Evolutionary conservation across 352 stramenopile species (phyloP).

Genomic region (Globisporangium acanthophoron): DNA sequence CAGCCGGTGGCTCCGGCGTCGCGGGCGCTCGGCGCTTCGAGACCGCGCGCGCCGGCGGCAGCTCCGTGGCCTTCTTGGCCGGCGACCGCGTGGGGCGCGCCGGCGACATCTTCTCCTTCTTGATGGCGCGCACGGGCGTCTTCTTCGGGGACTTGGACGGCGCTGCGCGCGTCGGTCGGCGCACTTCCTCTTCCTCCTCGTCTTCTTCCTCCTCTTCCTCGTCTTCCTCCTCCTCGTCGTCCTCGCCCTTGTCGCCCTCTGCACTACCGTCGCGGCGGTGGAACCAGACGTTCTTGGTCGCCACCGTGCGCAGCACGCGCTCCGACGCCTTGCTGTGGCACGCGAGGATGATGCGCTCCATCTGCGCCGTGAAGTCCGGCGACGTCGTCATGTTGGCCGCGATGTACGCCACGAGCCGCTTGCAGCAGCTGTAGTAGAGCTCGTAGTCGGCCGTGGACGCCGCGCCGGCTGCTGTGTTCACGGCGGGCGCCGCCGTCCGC

Average conservation of each 20-base stretch:
- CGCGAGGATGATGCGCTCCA: constrained; percentile 67
- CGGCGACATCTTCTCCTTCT: constrained; percentile 3
- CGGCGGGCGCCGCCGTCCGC: constrained; percentile 6
- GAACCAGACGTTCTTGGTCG: constrained; percentile 68
- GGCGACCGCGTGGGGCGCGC: constrained; percentile 2
- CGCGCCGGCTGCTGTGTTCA: constrained; percentile 8
- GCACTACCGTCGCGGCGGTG: constrained; percentile 13
- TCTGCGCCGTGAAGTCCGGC: constrained; percentile 45
- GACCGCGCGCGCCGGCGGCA: neutral
- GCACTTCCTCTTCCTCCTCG: constrained; percentile 4
- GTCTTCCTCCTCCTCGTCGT: neutral
- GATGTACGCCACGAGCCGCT: constrained; percentile 59
- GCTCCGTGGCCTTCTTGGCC: constrained; percentile 1
- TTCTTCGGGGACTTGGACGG: constrained; percentile 5
- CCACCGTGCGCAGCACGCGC: constrained; percentile 43
- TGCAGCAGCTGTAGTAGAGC: constrained; percentile 49
- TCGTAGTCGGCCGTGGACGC: constrained; percentile 39
- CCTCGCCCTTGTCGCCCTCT: constrained; percentile 4
- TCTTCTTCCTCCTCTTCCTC: constrained; percentile 4
- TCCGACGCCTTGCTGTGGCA: constrained; percentile 51
- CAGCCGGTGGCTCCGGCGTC: neutral
- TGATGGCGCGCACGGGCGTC: constrained; percentile 3
- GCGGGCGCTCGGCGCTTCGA: constrained; percentile 12
- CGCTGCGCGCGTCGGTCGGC: neutral
- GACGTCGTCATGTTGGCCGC: constrained; percentile 56